A percentile compares a stretch with the other conserved stretches of the same genome.
phyloP scores from a whole-genome alignment of 2,329 filamentous ascomycete genomes.

The Teratosphaeria zuluensis region DNA sequence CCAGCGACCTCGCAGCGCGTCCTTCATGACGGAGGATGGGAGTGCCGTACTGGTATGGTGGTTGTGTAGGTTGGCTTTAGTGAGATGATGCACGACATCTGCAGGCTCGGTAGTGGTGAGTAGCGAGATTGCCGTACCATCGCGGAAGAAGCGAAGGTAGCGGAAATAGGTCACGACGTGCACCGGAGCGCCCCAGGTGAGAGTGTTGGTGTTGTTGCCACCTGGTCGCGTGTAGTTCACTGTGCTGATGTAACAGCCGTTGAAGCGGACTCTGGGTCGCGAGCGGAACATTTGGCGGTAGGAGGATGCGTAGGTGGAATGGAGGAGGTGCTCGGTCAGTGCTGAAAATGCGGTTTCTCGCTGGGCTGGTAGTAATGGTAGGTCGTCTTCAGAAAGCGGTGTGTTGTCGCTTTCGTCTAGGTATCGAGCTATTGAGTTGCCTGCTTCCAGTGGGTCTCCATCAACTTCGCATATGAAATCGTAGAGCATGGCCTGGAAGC shows the following conservation, averaged over 20 bases:
- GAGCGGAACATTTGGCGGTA: constrained; percentile 63
- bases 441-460: constrained; percentile 32
- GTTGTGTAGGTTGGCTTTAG: constrained; percentile 52
- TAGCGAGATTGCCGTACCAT: constrained; percentile 73
- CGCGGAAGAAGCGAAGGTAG: constrained; percentile 88
- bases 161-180: constrained; percentile 98
- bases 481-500: constrained; percentile 77
- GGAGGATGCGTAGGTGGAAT: constrained; percentile 23
- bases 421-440: constrained; percentile 14
- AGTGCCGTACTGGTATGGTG: constrained; percentile 31
- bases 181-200: constrained; percentile 72
- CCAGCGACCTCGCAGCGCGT: constrained; percentile 59
- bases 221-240: constrained; percentile 89
- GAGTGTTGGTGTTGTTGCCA: constrained; percentile 57
- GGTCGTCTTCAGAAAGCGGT: constrained; percentile 9
- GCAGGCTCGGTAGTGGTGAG: constrained; percentile 70
- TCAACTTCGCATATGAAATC: constrained; percentile 55
- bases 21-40: constrained; percentile 52
- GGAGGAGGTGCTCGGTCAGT: constrained; percentile 20
- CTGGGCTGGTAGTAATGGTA: constrained; percentile 10
- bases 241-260: constrained; percentile 91
- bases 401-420: constrained; percentile 7
- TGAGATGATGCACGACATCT: constrained; percentile 81
- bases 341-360: constrained; percentile 13
- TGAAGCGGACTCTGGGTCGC: constrained; percentile 82